Evolutionary conservation across 2,329 filamentous ascomycete species (phyloP), one percentile per base, ranked within the genome.

Genomic region (Calonectria fujianensis): DNA sequence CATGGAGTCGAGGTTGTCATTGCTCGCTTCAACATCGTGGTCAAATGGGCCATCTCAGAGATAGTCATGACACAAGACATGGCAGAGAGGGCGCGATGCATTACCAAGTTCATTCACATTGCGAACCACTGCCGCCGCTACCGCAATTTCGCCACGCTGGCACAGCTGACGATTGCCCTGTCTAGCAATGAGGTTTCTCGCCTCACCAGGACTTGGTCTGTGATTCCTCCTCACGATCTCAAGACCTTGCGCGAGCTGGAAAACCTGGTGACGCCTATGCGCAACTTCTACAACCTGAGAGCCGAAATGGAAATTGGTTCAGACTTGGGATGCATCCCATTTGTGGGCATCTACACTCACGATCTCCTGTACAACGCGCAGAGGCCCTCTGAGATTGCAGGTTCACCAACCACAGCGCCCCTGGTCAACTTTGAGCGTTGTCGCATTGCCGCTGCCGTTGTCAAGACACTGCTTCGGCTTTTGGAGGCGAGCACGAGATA

Each of bases 401-500:
- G 90, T 79, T 94, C 91, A 4, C 92, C 92, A 27, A 90, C 88
- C 0, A 91, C 91, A 7, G 90, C 94, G 75, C 92, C 93, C 18
- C 87, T 97, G 57, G 91, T 97, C 79, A 97, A 97, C 84, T 97
- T 97, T 85, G 94, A 96, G 86, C 90, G 94, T 73, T 95, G 94
- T 79, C 93, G 95, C 74, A 93, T 92, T 39, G 93, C 93, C 32
- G 95, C 95, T 4, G 89, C 90, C 1, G 93, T 96, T 50, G 93
- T 96, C 77, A 97, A 97, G 88, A 95, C 94, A 64, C 86, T 97
- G 50, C 86, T 96, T 51, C 89, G 95, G 29, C 87, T 97, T n/a
- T 88, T 97, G 13, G 95, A 97, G 84, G 93, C 94, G 1, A 96
- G 94, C 82, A 91, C 93, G 29, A 90, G 92, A 71, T 97, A 96